A percentile compares a stretch with the other conserved stretches of the same genome.
Conservation (phyloP, 192 early-diverging fungal species). For the Globomyces pollinis-pini region DNA sequence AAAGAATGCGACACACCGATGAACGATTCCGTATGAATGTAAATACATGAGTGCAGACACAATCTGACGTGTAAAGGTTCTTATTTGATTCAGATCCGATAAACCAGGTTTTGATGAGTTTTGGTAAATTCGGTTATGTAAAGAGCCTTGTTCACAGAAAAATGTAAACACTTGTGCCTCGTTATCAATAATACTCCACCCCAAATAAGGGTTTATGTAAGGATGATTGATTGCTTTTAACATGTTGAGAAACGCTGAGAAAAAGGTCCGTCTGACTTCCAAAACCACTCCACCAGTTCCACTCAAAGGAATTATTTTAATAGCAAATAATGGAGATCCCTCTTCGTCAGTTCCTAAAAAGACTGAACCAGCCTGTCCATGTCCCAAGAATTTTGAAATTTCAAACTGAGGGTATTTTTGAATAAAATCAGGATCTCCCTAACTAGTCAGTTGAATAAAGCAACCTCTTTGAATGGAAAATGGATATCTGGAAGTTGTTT, state of each 20-base stretch:
- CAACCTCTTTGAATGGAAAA: not conserved
- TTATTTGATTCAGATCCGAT: not conserved
- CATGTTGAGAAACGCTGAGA: not conserved
- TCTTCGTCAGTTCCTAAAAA: slow-evolving; percentile 11
- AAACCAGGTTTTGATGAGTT: not conserved
- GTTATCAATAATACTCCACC: slow-evolving; percentile 10
- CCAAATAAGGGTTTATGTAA: slow-evolving; percentile 8
- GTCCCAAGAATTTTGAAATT: slow-evolving; percentile 8
- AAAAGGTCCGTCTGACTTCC: slow-evolving; percentile 5
- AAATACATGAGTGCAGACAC: not conserved
- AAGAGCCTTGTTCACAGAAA: not conserved
- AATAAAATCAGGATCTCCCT: slow-evolving; percentile 6
- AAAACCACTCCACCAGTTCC: slow-evolving; percentile 2
- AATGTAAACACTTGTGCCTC: slow-evolving; percentile 10
- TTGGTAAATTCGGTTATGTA: not conserved
- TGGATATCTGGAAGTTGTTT: not conserved
- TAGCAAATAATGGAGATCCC: slow-evolving; percentile 11
- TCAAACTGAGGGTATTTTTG: slow-evolving; percentile 5
- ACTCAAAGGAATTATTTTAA: slow-evolving; percentile 8
- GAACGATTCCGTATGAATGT: slow-evolving; percentile 9
- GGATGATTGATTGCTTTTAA: not conserved
- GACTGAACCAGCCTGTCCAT: slow-evolving; percentile 11
- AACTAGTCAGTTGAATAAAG: no score
- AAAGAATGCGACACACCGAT: not conserved
- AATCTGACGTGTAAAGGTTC: slow-evolving; percentile 1